Evolutionary conservation across 2,329 filamentous ascomycete genomes (phyloP), one percentile per base, ranked within the genome.

Genomic region (Diaporthe aspalathi): DNA sequence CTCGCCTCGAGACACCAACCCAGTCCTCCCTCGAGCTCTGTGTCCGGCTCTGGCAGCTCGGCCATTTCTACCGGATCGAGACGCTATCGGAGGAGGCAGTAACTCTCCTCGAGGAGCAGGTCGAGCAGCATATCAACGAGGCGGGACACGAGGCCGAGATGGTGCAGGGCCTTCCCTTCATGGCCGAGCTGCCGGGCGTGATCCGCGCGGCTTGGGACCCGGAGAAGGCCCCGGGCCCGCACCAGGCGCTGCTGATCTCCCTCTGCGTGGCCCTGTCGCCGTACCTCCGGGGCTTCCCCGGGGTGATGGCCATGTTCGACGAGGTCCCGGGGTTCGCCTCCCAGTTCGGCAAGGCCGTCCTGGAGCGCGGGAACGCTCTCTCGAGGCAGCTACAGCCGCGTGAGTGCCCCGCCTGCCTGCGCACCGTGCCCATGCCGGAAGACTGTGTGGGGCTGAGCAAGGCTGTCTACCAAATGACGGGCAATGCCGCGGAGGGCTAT

Each of bases 21-120:
- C 22, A 56, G 2, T 45, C 24, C 16, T 47, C 32, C 17, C 50
- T 67, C 65, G 65, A 67, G n/a, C n/a, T 17, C 5, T 67, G 65
- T 16, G 50, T 54, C 11, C 32, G 32, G 8, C 17, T 67, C 22
- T 67, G 65, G 50, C 22, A 50, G 5, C 16, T 67, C 1, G 65
- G 50, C 3, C 24, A 67, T n/a, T 67, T 47, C 20, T 67, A 47
- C 17, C 1, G 7, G 5, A 20, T 54, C 22, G 3, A 6, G 1
- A 9, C 17, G 2, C 16, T 67, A 7, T 11, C 8, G 9, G 65
- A 38, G 5, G 4, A 20, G 20, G 16, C n/a, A 54, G 2, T 8
- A 54, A 16, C 11, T 67, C 2, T n/a, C n/a, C n/a, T n/a, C n/a
- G 16, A 22, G 22, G 6, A 7, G 8, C 49, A 22, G 2, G 11